Evolutionary conservation across 73 alveolate species (phyloP).

Genomic region (Blepharisma japonicum): DNA sequence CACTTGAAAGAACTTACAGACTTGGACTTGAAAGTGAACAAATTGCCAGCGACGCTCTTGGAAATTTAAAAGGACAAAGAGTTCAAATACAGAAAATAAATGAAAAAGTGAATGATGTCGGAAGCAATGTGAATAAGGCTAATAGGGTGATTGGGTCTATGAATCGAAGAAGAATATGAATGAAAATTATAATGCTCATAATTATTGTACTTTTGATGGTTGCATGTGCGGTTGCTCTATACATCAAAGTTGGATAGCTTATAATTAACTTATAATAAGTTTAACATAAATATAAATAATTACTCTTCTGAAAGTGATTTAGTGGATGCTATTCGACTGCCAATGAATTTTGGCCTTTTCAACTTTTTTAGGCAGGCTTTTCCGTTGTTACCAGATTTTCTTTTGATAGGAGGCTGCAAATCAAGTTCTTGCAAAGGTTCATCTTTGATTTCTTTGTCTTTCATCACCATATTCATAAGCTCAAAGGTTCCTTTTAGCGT

Average conservation of each 20-base stretch:
- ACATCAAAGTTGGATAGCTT: conserved; percentile 3
- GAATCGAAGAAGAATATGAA: conserved; percentile 19
- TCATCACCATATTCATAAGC: no score
- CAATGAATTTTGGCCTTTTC: no score
- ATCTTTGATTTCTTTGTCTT: no score
- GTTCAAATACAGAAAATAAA: conserved; percentile 15
- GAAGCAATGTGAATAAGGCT: conserved; percentile 16
- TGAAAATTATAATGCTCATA: conserved; percentile 2
- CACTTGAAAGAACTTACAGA: background rate
- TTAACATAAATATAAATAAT: no score
- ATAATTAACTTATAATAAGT: no score
- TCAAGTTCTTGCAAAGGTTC: no score
- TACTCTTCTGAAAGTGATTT: no score
- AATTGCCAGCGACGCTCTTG: conserved; percentile 14
- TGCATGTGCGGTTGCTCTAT: background rate
- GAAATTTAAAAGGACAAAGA: background rate
- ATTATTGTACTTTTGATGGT: conserved; percentile 5
- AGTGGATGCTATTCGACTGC: no score
- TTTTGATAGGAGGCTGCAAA: no score
- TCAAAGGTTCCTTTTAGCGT: no score
- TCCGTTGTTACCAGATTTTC: no score
- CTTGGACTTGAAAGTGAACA: conserved; percentile 17
- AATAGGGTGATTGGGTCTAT: conserved; percentile 17
- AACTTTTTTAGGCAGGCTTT: no score
- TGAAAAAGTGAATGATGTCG: conserved; percentile 28